phyloP scores from a whole-genome alignment of 1,284 basidiomycete genomes.

The Ceratobasidium sp. region DNA sequence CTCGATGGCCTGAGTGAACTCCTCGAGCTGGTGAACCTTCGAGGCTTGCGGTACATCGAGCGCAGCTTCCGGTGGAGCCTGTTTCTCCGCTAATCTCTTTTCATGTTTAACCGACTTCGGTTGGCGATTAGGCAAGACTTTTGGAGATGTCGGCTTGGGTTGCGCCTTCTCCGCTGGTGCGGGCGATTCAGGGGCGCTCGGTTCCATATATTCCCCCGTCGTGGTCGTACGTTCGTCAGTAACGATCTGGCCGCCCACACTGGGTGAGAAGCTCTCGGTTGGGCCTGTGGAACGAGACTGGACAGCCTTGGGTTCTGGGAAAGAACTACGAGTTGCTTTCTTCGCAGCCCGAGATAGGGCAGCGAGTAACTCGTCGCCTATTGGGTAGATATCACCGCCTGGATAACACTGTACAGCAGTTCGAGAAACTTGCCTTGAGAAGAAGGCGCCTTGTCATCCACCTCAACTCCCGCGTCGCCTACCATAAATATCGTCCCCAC shows the following conservation, averaged over 20 bases:
- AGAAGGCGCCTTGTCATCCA: not conserved
- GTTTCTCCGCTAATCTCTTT: not conserved
- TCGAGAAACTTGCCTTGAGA: conserved; percentile 13
- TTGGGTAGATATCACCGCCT: not conserved
- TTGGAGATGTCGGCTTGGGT: not conserved
- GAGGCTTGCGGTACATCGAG: not conserved
- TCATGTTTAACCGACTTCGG: not conserved
- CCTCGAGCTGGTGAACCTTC: not conserved
- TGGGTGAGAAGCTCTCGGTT: not conserved
- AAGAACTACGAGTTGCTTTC: conserved; percentile 10
- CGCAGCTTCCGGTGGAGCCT: not conserved
- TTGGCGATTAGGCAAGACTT: not conserved
- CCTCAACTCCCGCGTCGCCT: not conserved
- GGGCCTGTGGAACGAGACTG: not conserved
- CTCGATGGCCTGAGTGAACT: not conserved
- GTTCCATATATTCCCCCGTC: not conserved
- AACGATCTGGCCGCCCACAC: not conserved
- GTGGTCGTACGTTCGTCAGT: not conserved
- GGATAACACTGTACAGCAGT: not conserved
- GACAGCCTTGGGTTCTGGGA: not conserved
- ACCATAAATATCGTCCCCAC: not conserved
- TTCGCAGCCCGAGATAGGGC: conserved; percentile 34
- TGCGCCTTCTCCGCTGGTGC: not conserved
- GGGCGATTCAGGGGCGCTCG: not conserved
- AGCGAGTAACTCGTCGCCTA: conserved; percentile 17